Base-by-base conservation (phyloP, 176 grass and related monocot species). In the Cymbopogon citratus region DNA sequence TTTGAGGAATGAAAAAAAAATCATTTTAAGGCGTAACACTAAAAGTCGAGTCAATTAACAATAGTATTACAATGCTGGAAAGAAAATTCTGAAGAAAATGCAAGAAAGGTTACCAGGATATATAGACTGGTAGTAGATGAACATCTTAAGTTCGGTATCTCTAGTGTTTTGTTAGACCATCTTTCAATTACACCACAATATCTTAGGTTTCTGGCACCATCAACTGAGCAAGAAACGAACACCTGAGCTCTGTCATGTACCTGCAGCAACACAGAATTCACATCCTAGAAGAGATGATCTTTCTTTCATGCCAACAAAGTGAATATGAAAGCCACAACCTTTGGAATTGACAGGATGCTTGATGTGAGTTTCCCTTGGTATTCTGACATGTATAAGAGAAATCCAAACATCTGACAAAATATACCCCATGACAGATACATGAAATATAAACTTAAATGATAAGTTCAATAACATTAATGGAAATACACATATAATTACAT, bases 191-290 rank as follows among this genome's bases (percentile, higher is more conserved):
- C 27, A 39, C 95, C 95, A 80, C 87, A 76, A 82, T 86, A 95
- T 86, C 54, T 89, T 73, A 34, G 81, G 79, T 82, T 87, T 81
- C 56, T 86, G 51, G 78, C 51, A 69, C 45, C 82, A 77, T 80
- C 90, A 78, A 18, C 12, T 56, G 87, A 86, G 73, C 95, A 98
- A 78, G 95, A 89, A 40, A 98, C 73, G 70, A 93, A 98, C 77
- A 98, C 95, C 82, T 95, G 95, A 66, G 90, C 90, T 91, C 95
- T 94, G 76, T 98, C 95, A 88, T 93, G 95, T 67, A 98, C 92
- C 95, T 98, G 84, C 74, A 89, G 27, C 63, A 69, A 69, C 46
- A n/a, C 29, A 87, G 72, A 77, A 69, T 77, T 69, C 70, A 87
- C 43, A 66, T 12, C 39, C 85, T 86, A 80, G 13, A 76, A 84